phyloP scores from a whole-genome alignment of 805 yeast genomes.

The Sungouiella thailandica region DNA sequence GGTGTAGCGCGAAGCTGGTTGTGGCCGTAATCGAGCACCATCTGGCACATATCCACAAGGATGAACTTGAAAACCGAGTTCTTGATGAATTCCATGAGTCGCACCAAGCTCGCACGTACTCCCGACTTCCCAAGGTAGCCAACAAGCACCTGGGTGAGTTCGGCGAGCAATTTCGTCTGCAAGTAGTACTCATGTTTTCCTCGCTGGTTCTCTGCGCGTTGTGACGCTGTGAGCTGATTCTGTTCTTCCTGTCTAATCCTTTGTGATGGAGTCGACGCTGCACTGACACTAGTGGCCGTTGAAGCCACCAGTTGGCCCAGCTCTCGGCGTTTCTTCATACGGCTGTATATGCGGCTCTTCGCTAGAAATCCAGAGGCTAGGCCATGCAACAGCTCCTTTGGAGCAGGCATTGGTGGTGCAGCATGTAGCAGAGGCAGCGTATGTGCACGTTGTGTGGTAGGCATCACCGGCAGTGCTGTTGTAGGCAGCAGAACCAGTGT shows the following conservation, averaged over 20 bases:
- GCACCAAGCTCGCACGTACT: constrained; percentile 15
- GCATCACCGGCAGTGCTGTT: too few relatives aligned
- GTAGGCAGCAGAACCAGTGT: too few relatives aligned
- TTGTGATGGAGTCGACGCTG: constrained; percentile 20
- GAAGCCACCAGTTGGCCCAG: constrained; percentile 18
- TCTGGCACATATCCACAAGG: constrained; percentile 30
- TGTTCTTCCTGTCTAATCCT: constrained; percentile 16
- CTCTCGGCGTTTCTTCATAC: constrained; percentile 33
- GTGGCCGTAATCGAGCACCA: constrained; percentile 31
- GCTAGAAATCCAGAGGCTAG: constrained; percentile 15
- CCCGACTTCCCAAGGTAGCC: constrained; percentile 9
- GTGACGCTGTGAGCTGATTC: constrained; percentile 7
- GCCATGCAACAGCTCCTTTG: background rate
- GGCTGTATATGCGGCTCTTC: constrained; percentile 33
- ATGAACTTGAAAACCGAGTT: constrained; percentile 31
- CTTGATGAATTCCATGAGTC: constrained; percentile 33
- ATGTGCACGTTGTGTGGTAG: too few relatives aligned
- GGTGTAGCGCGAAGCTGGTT: constrained; percentile 2
- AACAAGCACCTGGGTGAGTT: constrained; percentile 9
- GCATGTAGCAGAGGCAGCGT: too few relatives aligned
- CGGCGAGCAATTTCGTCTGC: constrained; percentile 20
- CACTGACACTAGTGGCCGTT: constrained; percentile 10
- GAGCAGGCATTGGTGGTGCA: too few relatives aligned
- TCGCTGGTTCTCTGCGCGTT: constrained; percentile 26
- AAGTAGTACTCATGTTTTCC: constrained; percentile 32